These are phyloP conservation scores for Boletellus deceptivus DNA, from an alignment of 1,284 basidiomycete species.

Conservation along the genomic window DNA sequence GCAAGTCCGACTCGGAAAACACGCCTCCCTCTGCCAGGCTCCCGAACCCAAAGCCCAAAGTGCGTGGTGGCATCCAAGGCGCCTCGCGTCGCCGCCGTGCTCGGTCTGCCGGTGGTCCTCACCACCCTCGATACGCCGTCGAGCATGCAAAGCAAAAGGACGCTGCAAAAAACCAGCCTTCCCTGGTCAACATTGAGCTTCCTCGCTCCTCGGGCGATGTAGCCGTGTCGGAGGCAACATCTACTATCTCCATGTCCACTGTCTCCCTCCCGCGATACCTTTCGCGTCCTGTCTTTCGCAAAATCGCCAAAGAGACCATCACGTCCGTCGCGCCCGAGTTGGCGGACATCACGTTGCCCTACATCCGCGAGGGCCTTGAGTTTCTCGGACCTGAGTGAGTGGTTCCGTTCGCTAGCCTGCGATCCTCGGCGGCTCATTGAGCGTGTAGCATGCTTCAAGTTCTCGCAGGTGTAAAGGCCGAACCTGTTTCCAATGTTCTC, in stretches of 20 bases:
- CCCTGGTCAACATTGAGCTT: constrained; percentile 12
- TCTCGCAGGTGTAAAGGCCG: constrained; percentile 27
- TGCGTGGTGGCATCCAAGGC: constrained; percentile 30
- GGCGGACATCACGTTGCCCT: constrained; percentile 19
- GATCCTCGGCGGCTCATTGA: constrained; percentile 9
- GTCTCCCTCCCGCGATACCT: constrained; percentile 26
- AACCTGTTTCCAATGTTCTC: constrained; percentile 23
- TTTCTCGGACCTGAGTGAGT: constrained; percentile 32
- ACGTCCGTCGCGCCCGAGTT: constrained; percentile 26
- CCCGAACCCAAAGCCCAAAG: constrained; percentile 12
- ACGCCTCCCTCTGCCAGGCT: constrained; percentile 18
- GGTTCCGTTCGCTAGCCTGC: rapidly evolving
- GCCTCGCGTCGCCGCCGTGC: constrained; percentile 32
- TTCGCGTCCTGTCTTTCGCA: constrained; percentile 18
- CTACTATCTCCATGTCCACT: constrained; percentile 4
- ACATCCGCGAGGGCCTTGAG: constrained; percentile 29
- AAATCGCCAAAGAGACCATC: constrained; percentile 17
- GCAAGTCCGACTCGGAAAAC: constrained; percentile 23
- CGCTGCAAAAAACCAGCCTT: background rate
- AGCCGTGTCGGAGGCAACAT: constrained; percentile 4
- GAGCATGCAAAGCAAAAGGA: constrained; percentile 26
- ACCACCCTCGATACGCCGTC: constrained; percentile 26
- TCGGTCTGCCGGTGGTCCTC: constrained; percentile 17
- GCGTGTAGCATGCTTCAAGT: constrained; percentile 30
- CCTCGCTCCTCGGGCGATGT: constrained; percentile 8